Evolutionary conservation across 2,329 filamentous ascomycete species (phyloP), one percentile per base, ranked within the genome.

Genomic region (Venturia effusa): DNA sequence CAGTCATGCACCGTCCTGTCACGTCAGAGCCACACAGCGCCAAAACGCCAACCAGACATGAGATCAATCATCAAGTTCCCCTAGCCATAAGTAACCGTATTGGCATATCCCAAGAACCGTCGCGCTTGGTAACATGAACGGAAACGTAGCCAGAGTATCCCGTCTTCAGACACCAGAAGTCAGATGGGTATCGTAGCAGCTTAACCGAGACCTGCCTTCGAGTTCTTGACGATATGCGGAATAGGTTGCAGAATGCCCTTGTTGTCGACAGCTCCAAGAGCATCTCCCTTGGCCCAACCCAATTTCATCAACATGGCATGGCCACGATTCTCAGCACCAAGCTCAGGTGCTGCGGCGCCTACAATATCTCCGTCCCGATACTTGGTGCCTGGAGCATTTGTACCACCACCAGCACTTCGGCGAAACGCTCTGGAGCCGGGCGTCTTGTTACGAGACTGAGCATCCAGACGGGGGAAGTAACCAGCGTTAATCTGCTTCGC

Each of bases 301-400:
- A 97, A 97, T 77, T 94, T 97, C 77, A 96, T 91, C 67, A 99
- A 77, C 85, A 99, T 89, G 3, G 86, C 85, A 61, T 91, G 84
- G 13, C 94, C 94, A 68, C 85, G 90, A 73, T 96, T 97, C 62
- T 88, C 89, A 4, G 80, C 79, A 0, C 90, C 89, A 39, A 99
- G 81, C 73, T 96, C 92, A 13, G 92, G 89, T 1, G 93, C 92
- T 59, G 86, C 84, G 1, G 84, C 90, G 59, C 93, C 94, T 2
- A 97, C 92, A 34, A 96, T 79, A 68, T 97, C 92, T 22, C 94
- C 94, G 70, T 97, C 89, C 66, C 83, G 84, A 68, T 94, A 90
- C 1, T 48, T 41, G 34, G 34, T 48, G 54, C 37, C 62, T 37
- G 45, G 32, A 61, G 51, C 39, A 39, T 61, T 61, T n/a, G 24